Conservation (phyloP, 768 basidiomycete species). For the Boletellus emodensis region DNA sequence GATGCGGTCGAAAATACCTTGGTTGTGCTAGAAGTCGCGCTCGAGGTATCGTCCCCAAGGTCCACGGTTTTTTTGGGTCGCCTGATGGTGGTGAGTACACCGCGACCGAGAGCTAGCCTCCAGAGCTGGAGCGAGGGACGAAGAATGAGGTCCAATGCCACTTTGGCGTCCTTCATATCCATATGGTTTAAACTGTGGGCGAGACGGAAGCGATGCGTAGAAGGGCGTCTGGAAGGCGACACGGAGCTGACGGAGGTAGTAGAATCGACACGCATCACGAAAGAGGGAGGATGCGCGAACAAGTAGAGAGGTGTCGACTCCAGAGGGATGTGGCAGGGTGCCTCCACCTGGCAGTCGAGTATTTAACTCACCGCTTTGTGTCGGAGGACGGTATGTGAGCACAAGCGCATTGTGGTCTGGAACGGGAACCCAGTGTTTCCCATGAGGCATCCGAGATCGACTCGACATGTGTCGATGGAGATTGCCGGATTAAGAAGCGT, state of each 20-base stretch:
- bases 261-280: conserved; percentile 12
- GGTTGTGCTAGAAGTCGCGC: conserved; percentile 2
- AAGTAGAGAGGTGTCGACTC: not conserved
- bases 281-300: not conserved
- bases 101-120: conserved; percentile 12
- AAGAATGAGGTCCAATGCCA: conserved; percentile 19
- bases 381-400: conserved; percentile 5
- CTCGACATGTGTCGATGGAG: conserved; percentile 11
- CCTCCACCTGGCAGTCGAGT: conserved; percentile 1
- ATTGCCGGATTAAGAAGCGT: conserved; percentile 6
- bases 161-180: conserved; percentile 16
- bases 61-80: conserved; percentile 8
- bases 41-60: conserved; percentile 3
- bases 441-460: conserved; percentile 9
- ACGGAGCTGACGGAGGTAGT: not conserved
- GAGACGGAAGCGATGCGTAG: conserved; percentile 10
- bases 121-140: conserved; percentile 22
- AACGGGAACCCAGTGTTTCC: conserved; percentile 9
- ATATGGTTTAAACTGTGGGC: conserved; percentile 10
- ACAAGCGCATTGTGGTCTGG: conserved; percentile 22
- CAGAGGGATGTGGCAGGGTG: not conserved
- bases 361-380: conserved; percentile 22
- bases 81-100: conserved; percentile 1
- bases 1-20: conserved; percentile 15
- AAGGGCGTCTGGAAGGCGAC: conserved; percentile 6